Evolutionary conservation across 2,329 filamentous ascomycete genomes (phyloP).

Genomic region (Blastomyces emzantsi): DNA sequence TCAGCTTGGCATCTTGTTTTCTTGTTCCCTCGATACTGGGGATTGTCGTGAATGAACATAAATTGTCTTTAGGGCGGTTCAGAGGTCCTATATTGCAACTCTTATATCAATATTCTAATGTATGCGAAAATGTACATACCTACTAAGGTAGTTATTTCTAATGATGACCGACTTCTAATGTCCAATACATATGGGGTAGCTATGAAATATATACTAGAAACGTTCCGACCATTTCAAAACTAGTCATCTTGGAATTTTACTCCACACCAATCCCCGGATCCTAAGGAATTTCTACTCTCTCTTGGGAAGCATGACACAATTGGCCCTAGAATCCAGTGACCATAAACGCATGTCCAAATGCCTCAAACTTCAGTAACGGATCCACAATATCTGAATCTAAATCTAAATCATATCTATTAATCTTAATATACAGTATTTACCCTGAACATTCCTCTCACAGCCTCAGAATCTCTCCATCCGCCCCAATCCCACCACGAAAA

Average conservation of each 20-base stretch:
- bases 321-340: background rate
- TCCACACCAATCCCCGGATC: background rate
- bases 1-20: background rate
- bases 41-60: background rate
- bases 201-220: background rate
- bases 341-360: background rate
- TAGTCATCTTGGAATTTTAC: background rate
- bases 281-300: background rate
- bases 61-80: background rate
- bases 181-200: background rate
- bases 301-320: background rate
- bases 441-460: slow-evolving; percentile 16
- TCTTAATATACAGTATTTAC: background rate
- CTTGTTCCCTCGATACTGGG: background rate
- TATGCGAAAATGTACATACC: background rate
- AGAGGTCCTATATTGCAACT: background rate
- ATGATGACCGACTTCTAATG: background rate
- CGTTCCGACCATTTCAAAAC: background rate
- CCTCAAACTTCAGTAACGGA: no score
- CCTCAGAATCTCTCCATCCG: slow-evolving; percentile 62
- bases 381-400: background rate
- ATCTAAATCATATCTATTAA: background rate
- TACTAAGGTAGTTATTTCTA: background rate
- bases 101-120: background rate
- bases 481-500: slow-evolving; percentile 77